A percentile compares a stretch with the other conserved stretches of the same genome.
phyloP scores from a whole-genome alignment of 176 grass and related monocot genomes.

The Oryza nivara region DNA sequence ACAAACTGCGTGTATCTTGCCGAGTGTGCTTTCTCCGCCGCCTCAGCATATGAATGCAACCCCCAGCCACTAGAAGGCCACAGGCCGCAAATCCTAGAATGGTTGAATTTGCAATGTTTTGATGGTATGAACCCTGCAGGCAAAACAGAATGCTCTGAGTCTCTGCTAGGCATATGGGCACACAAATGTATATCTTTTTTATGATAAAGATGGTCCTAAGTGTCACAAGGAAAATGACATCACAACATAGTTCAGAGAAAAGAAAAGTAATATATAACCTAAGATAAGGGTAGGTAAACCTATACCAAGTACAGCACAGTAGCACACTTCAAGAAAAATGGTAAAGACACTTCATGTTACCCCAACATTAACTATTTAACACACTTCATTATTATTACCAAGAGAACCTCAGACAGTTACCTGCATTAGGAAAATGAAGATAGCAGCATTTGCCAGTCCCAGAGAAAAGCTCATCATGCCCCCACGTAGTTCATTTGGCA shows the following conservation, averaged over 20 bases:
- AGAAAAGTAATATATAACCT: not conserved
- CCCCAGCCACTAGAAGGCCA: slow-evolving; percentile 61
- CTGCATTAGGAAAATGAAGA: slow-evolving; percentile 64
- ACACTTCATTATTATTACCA: not conserved
- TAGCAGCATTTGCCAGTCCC: slow-evolving; percentile 59
- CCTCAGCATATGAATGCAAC: slow-evolving; percentile 65
- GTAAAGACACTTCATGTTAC: not conserved
- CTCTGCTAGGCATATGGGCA: not conserved
- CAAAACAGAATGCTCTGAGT: slow-evolving; percentile 10
- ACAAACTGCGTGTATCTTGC: slow-evolving; percentile 63
- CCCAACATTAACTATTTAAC: not conserved
- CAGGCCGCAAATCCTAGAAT: slow-evolving; percentile 68
- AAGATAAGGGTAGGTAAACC: no score
- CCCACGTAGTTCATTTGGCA: slow-evolving; percentile 91
- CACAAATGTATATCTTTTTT: not conserved
- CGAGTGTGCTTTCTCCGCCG: slow-evolving; percentile 66
- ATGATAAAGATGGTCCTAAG: not conserved
- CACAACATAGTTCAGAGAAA: not conserved
- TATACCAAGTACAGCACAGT: not conserved
- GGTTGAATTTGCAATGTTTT: slow-evolving; percentile 61
- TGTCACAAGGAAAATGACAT: not conserved
- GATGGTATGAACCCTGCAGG: slow-evolving; percentile 57
- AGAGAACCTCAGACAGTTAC: slow-evolving; percentile 37
- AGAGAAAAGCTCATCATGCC: slow-evolving; percentile 93
- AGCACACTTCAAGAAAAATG: not conserved